A percentile compares a stretch with the other conserved stretches of the same genome.
These are phyloP conservation scores for Oemleria cerasiformis DNA, from an alignment of 306 rosid genomes.

Conservation along the genomic window DNA sequence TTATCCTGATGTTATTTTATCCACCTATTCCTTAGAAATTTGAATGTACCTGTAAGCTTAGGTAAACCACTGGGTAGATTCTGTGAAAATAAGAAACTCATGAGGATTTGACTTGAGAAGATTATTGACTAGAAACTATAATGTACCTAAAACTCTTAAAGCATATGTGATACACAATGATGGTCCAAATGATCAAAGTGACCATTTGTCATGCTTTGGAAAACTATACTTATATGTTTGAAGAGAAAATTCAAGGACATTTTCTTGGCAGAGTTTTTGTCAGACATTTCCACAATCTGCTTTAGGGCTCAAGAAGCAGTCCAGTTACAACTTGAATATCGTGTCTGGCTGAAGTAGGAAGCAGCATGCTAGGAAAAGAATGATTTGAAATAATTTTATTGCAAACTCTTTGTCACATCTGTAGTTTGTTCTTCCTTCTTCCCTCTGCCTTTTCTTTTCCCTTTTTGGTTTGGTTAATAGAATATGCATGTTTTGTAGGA, in stretches of 20 bases:
- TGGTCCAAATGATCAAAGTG: background rate
- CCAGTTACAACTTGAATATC: background rate
- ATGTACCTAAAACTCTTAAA: background rate
- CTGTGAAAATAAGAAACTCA: background rate
- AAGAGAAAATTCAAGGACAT: background rate
- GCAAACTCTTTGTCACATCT: background rate
- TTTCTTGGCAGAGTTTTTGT: background rate
- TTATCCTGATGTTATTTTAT: background rate
- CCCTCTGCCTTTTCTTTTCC: background rate
- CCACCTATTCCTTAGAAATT: background rate
- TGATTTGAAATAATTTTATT: background rate
- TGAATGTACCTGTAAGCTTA: background rate
- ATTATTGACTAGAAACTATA: background rate
- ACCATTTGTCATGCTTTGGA: background rate
- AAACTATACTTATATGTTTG: background rate
- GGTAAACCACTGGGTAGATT: background rate
- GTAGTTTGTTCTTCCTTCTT: background rate
- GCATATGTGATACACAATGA: background rate
- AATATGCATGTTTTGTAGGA: conserved; percentile 25
- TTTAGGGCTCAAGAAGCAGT: background rate
- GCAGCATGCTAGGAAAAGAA: background rate
- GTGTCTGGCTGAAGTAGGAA: background rate
- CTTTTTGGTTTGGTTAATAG: background rate
- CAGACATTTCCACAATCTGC: background rate
- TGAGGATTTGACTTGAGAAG: background rate